Evolutionary conservation across 306 rosid species (phyloP).

Genomic region (Lotus japonicus): DNA sequence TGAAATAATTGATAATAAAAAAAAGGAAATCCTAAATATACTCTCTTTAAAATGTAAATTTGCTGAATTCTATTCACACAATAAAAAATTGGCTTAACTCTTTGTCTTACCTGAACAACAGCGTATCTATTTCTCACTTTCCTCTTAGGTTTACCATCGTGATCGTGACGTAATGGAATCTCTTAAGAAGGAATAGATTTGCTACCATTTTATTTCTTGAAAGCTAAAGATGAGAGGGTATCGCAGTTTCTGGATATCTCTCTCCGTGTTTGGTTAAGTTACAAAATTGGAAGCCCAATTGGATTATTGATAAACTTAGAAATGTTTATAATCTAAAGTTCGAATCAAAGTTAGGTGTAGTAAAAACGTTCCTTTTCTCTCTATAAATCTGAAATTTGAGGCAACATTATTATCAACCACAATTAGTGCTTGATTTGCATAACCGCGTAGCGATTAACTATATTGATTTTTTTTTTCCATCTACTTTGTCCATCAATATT

Average conservation of each 20-base stretch:
- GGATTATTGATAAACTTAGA: not conserved
- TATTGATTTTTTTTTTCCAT: too few relatives aligned
- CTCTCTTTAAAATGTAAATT: too few relatives aligned
- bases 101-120: not conserved
- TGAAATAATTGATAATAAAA: too few relatives aligned
- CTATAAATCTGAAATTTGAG: too few relatives aligned
- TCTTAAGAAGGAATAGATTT: conserved; percentile 8
- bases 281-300: not conserved
- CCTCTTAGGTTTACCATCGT: conserved; percentile 25
- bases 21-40: too few relatives aligned
- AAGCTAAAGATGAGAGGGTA: not conserved
- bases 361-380: too few relatives aligned
- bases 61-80: too few relatives aligned
- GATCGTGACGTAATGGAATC: conserved; percentile 61
- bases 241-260: not conserved
- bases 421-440: too few relatives aligned
- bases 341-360: not conserved
- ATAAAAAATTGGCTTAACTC: not conserved
- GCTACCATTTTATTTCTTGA: not conserved
- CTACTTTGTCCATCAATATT: too few relatives aligned
- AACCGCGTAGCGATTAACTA: too few relatives aligned
- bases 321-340: not conserved
- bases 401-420: too few relatives aligned
- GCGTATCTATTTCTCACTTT: not conserved
- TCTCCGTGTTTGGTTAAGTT: too few relatives aligned